These are phyloP conservation scores for Metschnikowia vanudenii DNA, from an alignment of 805 yeast genomes.

Conservation along the genomic window DNA sequence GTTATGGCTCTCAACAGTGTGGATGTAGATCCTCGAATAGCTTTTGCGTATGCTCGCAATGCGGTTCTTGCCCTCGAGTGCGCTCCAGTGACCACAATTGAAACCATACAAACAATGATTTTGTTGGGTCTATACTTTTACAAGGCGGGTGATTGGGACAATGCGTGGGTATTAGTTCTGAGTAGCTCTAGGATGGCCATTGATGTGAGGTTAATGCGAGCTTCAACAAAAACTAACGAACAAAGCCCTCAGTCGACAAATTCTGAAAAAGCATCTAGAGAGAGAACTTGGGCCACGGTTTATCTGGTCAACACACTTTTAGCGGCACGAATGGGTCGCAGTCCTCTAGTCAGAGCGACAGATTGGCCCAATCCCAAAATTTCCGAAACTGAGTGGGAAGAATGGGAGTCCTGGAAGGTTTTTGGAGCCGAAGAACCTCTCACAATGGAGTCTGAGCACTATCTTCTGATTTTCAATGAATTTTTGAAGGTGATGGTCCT, in stretches of 20 bases:
- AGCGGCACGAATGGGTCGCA: slow-evolving; percentile 25
- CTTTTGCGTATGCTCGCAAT: slow-evolving; percentile 19
- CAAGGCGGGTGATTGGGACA: slow-evolving; percentile 26
- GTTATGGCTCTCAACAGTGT: slow-evolving; percentile 19
- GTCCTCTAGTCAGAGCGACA: slow-evolving; percentile 23
- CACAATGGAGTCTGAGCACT: slow-evolving; percentile 22
- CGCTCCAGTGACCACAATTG: slow-evolving; percentile 23
- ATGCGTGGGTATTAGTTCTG: slow-evolving; percentile 24
- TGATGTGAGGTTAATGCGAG: slow-evolving; percentile 25
- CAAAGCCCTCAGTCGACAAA: not conserved
- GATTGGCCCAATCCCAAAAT: slow-evolving; percentile 27
- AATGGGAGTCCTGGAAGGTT: slow-evolving; percentile 26
- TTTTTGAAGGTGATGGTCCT: slow-evolving; percentile 18
- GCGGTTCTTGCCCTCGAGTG: slow-evolving; percentile 24
- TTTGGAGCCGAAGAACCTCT: slow-evolving; percentile 8
- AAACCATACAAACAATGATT: slow-evolving; percentile 25
- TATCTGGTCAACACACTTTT: slow-evolving; percentile 23
- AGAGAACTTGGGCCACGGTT: slow-evolving; percentile 27
- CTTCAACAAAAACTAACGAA: not conserved
- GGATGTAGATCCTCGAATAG: slow-evolving; percentile 3
- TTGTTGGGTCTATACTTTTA: slow-evolving; percentile 23
- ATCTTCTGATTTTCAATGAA: slow-evolving; percentile 22
- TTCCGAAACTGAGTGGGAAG: slow-evolving; percentile 27
- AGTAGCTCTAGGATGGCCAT: slow-evolving; percentile 26
- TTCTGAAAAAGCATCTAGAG: slow-evolving; percentile 19